Conservation (phyloP, 2,329 filamentous ascomycete species). For the Phialophora expanda region DNA sequence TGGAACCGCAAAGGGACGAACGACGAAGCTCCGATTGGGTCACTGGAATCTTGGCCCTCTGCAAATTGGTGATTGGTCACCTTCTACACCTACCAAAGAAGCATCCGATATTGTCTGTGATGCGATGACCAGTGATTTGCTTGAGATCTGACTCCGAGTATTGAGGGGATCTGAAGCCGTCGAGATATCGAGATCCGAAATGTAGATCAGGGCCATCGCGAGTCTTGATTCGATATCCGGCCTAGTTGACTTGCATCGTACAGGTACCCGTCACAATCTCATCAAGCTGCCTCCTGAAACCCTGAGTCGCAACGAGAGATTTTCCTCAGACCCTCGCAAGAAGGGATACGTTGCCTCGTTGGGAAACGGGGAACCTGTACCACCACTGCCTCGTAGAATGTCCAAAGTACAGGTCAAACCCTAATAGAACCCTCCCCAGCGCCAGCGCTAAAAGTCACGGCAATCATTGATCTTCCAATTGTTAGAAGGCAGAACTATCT, state of each 20-base stretch:
- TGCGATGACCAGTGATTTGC: conserved; percentile 9
- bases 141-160: conserved; percentile 1
- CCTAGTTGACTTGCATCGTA: conserved; percentile 1
- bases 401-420: neutral
- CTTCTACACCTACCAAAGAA: conserved; percentile 7
- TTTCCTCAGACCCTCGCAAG: neutral
- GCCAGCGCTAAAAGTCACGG: conserved; percentile 29
- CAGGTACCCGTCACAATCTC: neutral
- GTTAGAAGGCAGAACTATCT: conserved; percentile 16
- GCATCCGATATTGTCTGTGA: conserved; percentile 20
- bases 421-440: conserved; percentile 24
- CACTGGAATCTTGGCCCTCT: conserved; percentile 7
- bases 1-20: neutral
- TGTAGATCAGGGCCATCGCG: conserved; percentile 5
- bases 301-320: neutral
- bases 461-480: conserved; percentile 12
- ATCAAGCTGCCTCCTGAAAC: conserved; percentile 1
- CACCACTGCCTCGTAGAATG: neutral
- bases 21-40: conserved; percentile 1
- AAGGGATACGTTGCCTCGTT: neutral
- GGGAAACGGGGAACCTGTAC: neutral
- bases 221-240: neutral
- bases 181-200: neutral
- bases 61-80: conserved; percentile 13
- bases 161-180: neutral